Evolutionary conservation across 768 basidiomycete species (phyloP), one percentile per base, ranked within the genome.

Genomic region (Leccinum disarticulatum): DNA sequence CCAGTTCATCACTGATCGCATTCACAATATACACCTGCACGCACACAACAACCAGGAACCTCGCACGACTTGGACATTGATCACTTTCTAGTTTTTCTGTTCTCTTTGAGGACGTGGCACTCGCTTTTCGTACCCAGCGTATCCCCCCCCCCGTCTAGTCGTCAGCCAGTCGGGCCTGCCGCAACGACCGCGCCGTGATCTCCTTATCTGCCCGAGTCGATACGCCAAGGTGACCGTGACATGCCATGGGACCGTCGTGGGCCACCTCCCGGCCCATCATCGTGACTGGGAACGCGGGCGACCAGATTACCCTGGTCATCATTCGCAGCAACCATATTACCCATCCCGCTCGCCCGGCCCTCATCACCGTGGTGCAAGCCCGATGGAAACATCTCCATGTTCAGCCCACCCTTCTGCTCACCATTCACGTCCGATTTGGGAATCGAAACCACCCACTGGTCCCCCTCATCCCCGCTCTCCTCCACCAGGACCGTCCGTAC

Each of bases 361-460:
- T 31, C 77, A 74, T 48, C 78, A 74, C 56, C 79, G 73, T 57
- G 73, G 64, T 8, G 72, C 66, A 41, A 87, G 83, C 58, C 86
- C 87, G 30, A 79, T 83, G 54, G 82, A 85, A 49, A 79, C 81
- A 0, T 89, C 88, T 1, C 87, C 88, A 3, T 81, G 87, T 22
- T 79, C 80, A 1, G 72, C 75, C 4, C 81, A 81, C 51, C 82
- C 81, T 17, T 17, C 56, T 33, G 66, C 76, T 4, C 72, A 64
- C 3, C 68, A 70, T 25, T 19, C 74, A 0, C 69, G 77, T 15
- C 68, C 80, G 7, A 83, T 85, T 66, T 89, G 87, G 87, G 88
- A 89, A 15, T 73, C 81, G 33, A 87, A 85, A 68, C 83, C 82
- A 3, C 70, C 77, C 1, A 58, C 68, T 11, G 70, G 71, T 30